A percentile compares a stretch with the other conserved stretches of the same genome.
Evolutionary conservation across 108 stramenopile species (phyloP).

Genomic region (Cyclotella distinguenda): DNA sequence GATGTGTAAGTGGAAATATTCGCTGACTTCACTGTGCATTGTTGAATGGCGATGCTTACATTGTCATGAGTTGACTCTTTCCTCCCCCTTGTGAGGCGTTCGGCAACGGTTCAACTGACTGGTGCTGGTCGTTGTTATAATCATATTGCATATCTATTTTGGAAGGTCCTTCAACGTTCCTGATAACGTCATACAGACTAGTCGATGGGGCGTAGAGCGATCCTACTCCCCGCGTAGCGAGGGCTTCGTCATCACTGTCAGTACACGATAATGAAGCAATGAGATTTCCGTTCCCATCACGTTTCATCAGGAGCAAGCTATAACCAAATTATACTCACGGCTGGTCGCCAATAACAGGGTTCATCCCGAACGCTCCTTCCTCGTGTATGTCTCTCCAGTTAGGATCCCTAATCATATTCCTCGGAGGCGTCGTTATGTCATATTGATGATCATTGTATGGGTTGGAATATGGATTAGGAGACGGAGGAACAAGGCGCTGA

Average conservation of each 20-base stretch:
- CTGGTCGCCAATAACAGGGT: conserved; percentile 34
- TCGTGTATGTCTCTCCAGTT: conserved; percentile 34
- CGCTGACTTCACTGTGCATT: not conserved
- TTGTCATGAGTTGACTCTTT: not conserved
- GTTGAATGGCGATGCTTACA: not conserved
- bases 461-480: conserved; percentile 20
- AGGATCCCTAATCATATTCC: conserved; percentile 21
- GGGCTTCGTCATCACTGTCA: conserved; percentile 40
- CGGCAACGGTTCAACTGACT: too few relatives aligned
- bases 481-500: conserved; percentile 1
- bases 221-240: conserved; percentile 18
- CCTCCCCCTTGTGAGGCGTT: conserved; percentile 16
- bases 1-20: not conserved
- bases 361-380: conserved; percentile 36
- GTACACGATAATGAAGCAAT: not conserved
- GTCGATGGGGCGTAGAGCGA: too few relatives aligned
- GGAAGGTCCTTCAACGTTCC: too few relatives aligned
- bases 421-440: conserved; percentile 15
- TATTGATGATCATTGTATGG: conserved; percentile 8
- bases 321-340: conserved; percentile 21
- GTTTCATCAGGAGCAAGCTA: not conserved
- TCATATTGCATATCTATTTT: too few relatives aligned
- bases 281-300: not conserved
- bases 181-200: too few relatives aligned
- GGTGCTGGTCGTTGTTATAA: not conserved